Evolutionary conservation across 2,329 filamentous ascomycete species (phyloP).

Genomic region (Calonectria leucothoes): DNA sequence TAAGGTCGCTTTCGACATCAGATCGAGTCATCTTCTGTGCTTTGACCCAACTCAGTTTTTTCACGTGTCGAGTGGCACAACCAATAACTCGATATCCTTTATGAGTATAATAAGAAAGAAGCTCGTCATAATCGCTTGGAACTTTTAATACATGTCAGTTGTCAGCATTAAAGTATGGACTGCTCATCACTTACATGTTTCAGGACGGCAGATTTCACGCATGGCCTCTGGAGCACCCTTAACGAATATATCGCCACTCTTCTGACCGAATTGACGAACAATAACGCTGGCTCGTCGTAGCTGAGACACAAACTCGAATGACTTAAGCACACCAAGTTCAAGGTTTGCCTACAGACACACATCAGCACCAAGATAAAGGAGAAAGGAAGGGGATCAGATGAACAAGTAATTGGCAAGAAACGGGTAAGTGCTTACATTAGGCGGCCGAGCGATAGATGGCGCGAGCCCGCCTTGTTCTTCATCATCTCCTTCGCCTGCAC

Average conservation of each 20-base stretch:
- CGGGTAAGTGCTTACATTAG: slow-evolving; percentile 63
- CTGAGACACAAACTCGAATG: slow-evolving; percentile 95
- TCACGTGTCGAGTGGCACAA: slow-evolving; percentile 89
- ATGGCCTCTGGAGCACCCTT: slow-evolving; percentile 98
- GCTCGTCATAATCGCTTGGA: slow-evolving; percentile 88
- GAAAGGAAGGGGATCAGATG: background rate
- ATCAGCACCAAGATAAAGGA: background rate
- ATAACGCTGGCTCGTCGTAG: slow-evolving; percentile 93
- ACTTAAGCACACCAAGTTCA: slow-evolving; percentile 90
- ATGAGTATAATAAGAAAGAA: slow-evolving; percentile 91
- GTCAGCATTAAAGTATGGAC: background rate
- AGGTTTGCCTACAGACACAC: slow-evolving; percentile 61
- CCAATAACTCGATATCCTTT: slow-evolving; percentile 97
- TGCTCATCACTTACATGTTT: slow-evolving; percentile 72
- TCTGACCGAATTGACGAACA: slow-evolving; percentile 87
- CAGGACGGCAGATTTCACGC: slow-evolving; percentile 88
- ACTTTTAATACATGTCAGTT: slow-evolving; percentile 58
- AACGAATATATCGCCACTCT: slow-evolving; percentile 88
- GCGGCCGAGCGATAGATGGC: slow-evolving; percentile 90
- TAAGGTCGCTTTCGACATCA: slow-evolving; percentile 84
- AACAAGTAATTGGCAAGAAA: background rate
- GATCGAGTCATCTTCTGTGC: slow-evolving; percentile 91
- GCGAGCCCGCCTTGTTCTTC: slow-evolving; percentile 81
- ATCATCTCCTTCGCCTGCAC: slow-evolving; percentile 71
- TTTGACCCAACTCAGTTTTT: slow-evolving; percentile 92